Base-by-base conservation (phyloP, 2,329 filamentous ascomycete genomes). In the Hirsutella rhossiliensis region DNA sequence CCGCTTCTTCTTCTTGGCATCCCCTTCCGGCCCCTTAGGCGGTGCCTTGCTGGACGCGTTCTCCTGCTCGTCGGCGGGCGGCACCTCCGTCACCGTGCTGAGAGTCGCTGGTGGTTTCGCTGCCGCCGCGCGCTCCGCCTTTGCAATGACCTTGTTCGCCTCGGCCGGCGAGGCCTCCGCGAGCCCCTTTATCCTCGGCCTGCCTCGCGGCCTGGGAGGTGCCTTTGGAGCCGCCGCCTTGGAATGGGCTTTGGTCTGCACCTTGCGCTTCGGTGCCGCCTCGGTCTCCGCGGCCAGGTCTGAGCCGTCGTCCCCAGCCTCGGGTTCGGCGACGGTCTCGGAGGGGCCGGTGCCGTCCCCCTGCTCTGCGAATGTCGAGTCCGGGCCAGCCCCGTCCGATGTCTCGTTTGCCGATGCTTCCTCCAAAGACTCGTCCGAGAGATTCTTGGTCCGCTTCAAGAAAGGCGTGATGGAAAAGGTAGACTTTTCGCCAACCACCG, bases 401-500 rank as follows among this genome's bases (percentile, higher is more conserved):
- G 34, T 18, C 19, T 32, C 41, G 13, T 47, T 23, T 23, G 23
- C 23, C 23, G 23, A 27, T 27, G 23, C 38, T 4, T 54, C 45
- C 9, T 59, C 58, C 5, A 52, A 47, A 3, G 61, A 59, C 1
- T 62, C 61, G 18, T 70, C 67, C 11, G 56, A 49, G 13, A 82
- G 66, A 50, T 70, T 69, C 61, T 73, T 79, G 23, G 78, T 82
- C 42, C 82, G 79, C 61, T 89, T 94, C 48, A 97, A 71, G 68
- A 94, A 96, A 0, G 90, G 90, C 0, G 90, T 97, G 50, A 96
- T 87, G 4, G 88, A 95, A 62, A 97, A 96, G 3, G 76, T 81
- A 0, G 89, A 96, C 62, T 95, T 96, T 57, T 94, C 87, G 28
- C 85, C 87, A 5, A 84, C 68, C 12, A 56, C 44, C 2, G 63